Conservation (phyloP, 1,284 basidiomycete genomes). For the Athelia sp. region DNA sequence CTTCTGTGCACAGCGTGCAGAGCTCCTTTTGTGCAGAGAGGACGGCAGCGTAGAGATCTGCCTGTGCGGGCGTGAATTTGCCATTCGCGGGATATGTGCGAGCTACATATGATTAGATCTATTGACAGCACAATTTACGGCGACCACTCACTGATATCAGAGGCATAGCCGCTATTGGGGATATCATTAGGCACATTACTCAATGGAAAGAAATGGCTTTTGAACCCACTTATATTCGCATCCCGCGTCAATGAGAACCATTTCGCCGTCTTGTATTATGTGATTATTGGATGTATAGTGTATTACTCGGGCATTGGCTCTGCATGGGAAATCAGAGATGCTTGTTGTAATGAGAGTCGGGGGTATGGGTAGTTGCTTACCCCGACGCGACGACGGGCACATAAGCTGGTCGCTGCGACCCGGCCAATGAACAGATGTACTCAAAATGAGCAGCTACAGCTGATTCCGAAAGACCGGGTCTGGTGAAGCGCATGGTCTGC, state of each 20-base stretch:
- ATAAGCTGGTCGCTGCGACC: constrained; percentile 83
- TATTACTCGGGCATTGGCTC: constrained; percentile 83
- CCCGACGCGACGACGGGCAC: constrained; percentile 94
- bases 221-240: constrained; percentile 84
- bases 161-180: constrained; percentile 77
- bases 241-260: constrained; percentile 86
- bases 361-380: constrained; percentile 32
- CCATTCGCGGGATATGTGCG: constrained; percentile 89
- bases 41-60: constrained; percentile 84
- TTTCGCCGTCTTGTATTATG: constrained; percentile 63
- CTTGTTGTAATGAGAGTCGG: not conserved
- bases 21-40: constrained; percentile 74
- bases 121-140: constrained; percentile 9
- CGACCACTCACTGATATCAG: constrained; percentile 77
- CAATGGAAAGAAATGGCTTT: not conserved
- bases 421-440: constrained; percentile 75
- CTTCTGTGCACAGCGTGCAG: constrained; percentile 57
- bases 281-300: constrained; percentile 93
- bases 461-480: constrained; percentile 68
- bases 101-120: constrained; percentile 34
- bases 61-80: constrained; percentile 75
- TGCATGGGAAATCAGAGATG: constrained; percentile 24
- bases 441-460: constrained; percentile 84
- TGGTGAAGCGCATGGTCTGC: constrained; percentile 81
- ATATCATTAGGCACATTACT: not conserved